Percentiles rank a stretch among this genome's conserved stretches.
phyloP scores from a whole-genome alignment of 192 early-diverging fungal genomes.

The Dissophora ornata region DNA sequence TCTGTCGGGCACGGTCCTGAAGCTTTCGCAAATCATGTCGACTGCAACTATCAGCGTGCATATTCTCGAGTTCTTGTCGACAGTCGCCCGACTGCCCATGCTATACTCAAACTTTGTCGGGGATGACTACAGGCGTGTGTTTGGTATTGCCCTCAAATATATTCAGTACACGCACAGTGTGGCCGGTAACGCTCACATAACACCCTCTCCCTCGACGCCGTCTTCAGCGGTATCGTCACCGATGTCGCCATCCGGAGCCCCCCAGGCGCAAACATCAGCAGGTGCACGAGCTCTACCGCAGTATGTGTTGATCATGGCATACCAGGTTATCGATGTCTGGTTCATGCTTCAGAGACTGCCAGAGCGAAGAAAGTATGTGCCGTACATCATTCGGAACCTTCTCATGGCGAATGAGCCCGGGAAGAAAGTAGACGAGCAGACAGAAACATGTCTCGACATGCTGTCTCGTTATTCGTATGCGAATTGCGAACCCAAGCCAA shows the following conservation, averaged over 20 bases:
- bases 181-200: constrained; percentile 21
- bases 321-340: constrained; percentile 91
- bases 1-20: constrained; percentile 73
- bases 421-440: constrained; percentile 81
- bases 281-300: constrained; percentile 69
- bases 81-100: constrained; percentile 80
- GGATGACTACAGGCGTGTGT: constrained; percentile 85
- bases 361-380: constrained; percentile 83
- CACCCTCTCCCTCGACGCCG: constrained; percentile 16
- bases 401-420: constrained; percentile 69
- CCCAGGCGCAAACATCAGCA: constrained; percentile 6
- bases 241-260: constrained; percentile 4
- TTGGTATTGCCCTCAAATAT: constrained; percentile 92
- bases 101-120: constrained; percentile 85
- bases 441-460: constrained; percentile 95
- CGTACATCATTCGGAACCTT: constrained; percentile 82
- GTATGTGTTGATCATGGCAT: constrained; percentile 92
- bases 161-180: constrained; percentile 70
- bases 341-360: constrained; percentile 82
- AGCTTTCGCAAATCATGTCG: constrained; percentile 87
- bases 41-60: constrained; percentile 80
- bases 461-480: constrained; percentile 86
- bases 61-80: constrained; percentile 93
- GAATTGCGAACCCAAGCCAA: constrained; percentile 73
- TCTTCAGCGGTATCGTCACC: constrained; percentile 36